A percentile compares a stretch with the other conserved stretches of the same genome.
phyloP scores from a whole-genome alignment of 2,329 filamentous ascomycete genomes.

The Phialophora tarda region DNA sequence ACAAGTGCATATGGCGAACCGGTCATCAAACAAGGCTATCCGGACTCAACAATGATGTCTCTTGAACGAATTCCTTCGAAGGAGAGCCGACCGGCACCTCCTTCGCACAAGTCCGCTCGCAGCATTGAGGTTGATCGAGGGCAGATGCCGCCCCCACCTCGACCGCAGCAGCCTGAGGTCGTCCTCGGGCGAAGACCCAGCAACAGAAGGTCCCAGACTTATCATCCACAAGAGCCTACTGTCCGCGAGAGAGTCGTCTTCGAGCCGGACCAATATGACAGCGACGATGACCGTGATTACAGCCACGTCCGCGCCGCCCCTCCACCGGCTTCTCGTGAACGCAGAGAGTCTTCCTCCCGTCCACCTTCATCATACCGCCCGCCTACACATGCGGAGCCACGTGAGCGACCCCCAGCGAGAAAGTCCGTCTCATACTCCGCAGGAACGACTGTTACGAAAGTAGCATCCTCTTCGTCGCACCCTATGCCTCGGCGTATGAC shows the following conservation, averaged over 20 bases:
- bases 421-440: conserved; percentile 34
- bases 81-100: conserved; percentile 23
- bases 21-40: conserved; percentile 27
- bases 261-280: conserved; percentile 25
- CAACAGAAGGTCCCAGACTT: conserved; percentile 32
- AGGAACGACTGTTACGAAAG: conserved; percentile 20
- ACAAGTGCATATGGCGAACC: conserved; percentile 30
- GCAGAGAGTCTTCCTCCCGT: conserved; percentile 33
- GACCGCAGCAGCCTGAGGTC: conserved; percentile 25
- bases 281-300: conserved; percentile 26
- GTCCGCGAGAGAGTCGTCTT: conserved; percentile 21
- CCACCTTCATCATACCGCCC: conserved; percentile 34
- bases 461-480: conserved; percentile 22
- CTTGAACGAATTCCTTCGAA: conserved; percentile 24
- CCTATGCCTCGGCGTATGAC: conserved; percentile 19
- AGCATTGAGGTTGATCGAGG: conserved; percentile 33
- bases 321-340: conserved; percentile 19
- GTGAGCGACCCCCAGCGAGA: conserved; percentile 28
- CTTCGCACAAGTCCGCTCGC: conserved; percentile 29
- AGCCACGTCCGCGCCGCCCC: conserved; percentile 22
- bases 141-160: conserved; percentile 37
- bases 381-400: conserved; percentile 17
- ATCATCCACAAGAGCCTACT: conserved; percentile 26
- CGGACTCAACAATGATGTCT: conserved; percentile 9
- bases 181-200: conserved; percentile 29